Conservation (phyloP, 345 rosid genomes). For the Combretum micranthum region DNA sequence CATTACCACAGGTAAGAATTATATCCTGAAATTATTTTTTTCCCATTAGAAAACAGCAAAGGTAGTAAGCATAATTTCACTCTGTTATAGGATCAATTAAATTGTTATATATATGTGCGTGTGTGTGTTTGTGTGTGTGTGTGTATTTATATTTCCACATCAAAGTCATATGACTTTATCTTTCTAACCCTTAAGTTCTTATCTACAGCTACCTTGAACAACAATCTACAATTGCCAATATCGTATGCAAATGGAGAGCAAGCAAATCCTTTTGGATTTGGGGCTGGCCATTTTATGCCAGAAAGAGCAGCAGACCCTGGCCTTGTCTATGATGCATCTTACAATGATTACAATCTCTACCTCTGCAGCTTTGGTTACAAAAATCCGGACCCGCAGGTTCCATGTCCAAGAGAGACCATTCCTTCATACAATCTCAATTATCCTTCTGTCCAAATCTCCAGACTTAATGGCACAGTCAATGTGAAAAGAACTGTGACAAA, state of each 20-base stretch:
- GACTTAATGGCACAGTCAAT: constrained; percentile 21
- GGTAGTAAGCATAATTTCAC: too few species aligned
- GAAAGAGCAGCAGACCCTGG: constrained; percentile 69
- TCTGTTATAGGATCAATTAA: too few species aligned
- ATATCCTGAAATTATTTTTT: too few species aligned
- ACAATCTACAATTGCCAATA: constrained; percentile 40
- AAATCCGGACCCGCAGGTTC: constrained; percentile 16
- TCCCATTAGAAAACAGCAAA: neutral
- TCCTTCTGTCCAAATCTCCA: constrained; percentile 53
- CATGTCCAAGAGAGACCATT: constrained; percentile 29
- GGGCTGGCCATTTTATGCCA: constrained; percentile 66
- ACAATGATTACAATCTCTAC: constrained; percentile 44
- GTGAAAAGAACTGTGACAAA: constrained; percentile 64
- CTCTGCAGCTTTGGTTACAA: constrained; percentile 35
- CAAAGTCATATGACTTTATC: neutral
- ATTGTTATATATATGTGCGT: too few species aligned
- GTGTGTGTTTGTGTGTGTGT: too few species aligned
- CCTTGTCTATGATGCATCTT: constrained; percentile 64
- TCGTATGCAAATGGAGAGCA: constrained; percentile 29
- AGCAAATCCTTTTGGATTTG: constrained; percentile 53
- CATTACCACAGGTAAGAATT: constrained; percentile 43
- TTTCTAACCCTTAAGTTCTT: neutral
- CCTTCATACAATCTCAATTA: constrained; percentile 49
- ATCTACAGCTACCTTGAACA: constrained; percentile 39
- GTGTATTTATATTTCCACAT: too few species aligned